Base-by-base conservation (phyloP, 495 filamentous ascomycete genomes). In the Penicillium angulare region DNA sequence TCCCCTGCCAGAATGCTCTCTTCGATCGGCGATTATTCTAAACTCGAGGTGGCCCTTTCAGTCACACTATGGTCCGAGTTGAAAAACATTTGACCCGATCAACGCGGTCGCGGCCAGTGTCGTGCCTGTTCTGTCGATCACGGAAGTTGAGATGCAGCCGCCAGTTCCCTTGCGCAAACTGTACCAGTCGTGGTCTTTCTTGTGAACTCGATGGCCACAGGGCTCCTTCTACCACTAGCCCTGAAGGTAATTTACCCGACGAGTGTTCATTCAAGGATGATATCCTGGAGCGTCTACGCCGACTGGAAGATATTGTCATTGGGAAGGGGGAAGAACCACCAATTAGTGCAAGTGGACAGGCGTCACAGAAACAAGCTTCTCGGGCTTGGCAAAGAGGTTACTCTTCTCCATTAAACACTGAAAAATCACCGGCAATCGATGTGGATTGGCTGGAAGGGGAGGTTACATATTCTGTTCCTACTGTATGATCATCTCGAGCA, bases 61-160 rank as follows among this genome's bases (percentile, higher is more conserved):
- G 17, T 15, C 33, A 5, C 22, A 42, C 38, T 5, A 60, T 57
- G 57, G 13, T 22, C 5, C 53, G 57, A 1, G 45, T 60, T 29
- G 53, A 53, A 13, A 63, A 56, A 13, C 15, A 49, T 22, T 42
- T 27, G n/a, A 13, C 27, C 5, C 55, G 21, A 16, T 22, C 49
- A 15, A 51, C 57, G n/a, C 64, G 61, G 0, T 59, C 57, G 6
- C 57, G 64, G 2, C 64, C 64, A 2, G 61, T 69, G 3, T 65
- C 72, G 1, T 79, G 75, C 40, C 61, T 69, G 18, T 67, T 59
- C 29, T 79, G 73, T 51, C 74, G 75, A 35, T 66, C 65, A 41
- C 70, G 76, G 34, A 79, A 79, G 64, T 44, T 77, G 22, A 66
- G 66, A 46, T 77, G 75, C 50, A 69, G 72, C 50, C 67, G 71